Evolutionary conservation across 2,329 filamentous ascomycete species (phyloP).

Genomic region (Metarhizium album): DNA sequence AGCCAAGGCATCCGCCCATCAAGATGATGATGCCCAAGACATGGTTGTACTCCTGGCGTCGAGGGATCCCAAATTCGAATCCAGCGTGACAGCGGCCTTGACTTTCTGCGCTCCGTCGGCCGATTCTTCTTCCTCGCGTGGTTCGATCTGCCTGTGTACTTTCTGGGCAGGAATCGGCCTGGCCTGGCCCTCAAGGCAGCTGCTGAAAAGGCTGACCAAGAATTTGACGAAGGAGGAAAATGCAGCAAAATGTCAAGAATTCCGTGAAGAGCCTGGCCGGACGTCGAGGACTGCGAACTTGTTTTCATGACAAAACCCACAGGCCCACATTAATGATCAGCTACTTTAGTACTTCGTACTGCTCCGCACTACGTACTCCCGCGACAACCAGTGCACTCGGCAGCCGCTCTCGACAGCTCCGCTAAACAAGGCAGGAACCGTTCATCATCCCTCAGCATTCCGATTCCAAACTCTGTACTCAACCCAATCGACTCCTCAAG

Average conservation of each 20-base stretch:
- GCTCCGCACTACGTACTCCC: too few relatives aligned
- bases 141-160: conserved; percentile 67
- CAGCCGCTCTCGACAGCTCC: background rate
- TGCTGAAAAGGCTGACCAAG: conserved; percentile 52
- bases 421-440: background rate
- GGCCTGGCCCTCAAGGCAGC: conserved; percentile 42
- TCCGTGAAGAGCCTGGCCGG: background rate
- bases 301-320: background rate
- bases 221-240: conserved; percentile 58
- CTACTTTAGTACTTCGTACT: too few relatives aligned
- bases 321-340: background rate
- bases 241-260: conserved; percentile 37
- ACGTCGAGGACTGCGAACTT: background rate
- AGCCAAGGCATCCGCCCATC: background rate
- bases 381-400: background rate
- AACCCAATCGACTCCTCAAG: background rate
- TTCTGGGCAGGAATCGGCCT: conserved; percentile 50
- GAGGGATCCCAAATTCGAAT: conserved; percentile 35
- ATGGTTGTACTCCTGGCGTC: conserved; percentile 27
- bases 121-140: conserved; percentile 66
- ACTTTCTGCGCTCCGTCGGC: conserved; percentile 63
- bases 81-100: conserved; percentile 55
- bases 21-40: conserved; percentile 4
- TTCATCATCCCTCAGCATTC: background rate
- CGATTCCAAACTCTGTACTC: background rate